These are phyloP conservation scores for Lachnellula subtilissima DNA, from an alignment of 2,329 filamentous ascomycete species.

Conservation along the genomic window DNA sequence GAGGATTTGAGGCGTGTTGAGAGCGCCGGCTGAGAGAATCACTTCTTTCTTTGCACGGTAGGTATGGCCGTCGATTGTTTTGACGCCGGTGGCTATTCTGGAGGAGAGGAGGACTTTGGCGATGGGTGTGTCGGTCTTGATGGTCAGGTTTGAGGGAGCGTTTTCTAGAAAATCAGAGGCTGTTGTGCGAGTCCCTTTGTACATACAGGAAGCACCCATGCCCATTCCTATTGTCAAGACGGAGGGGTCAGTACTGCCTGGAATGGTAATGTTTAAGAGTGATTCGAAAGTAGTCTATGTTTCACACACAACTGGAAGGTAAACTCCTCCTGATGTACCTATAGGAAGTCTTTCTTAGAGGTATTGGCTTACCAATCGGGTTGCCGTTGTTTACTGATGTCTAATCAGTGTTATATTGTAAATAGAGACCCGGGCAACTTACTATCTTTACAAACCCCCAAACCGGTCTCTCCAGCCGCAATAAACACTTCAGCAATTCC, in stretches of 20 bases:
- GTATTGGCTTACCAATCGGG: slow-evolving; percentile 36
- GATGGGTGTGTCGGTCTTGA: slow-evolving; percentile 46
- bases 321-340: no score
- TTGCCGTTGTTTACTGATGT: slow-evolving; percentile 54
- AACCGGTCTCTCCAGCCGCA: slow-evolving; percentile 44
- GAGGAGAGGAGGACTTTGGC: slow-evolving; percentile 43
- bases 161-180: slow-evolving; percentile 44
- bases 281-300: not conserved
- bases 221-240: slow-evolving; percentile 40
- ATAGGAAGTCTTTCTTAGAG: not conserved
- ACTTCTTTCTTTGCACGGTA: slow-evolving; percentile 36
- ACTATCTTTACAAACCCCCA: slow-evolving; percentile 38
- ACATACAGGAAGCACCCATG: slow-evolving; percentile 44
- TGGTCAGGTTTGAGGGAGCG: slow-evolving; percentile 46
- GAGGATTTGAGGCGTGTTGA: slow-evolving; percentile 43
- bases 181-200: slow-evolving; percentile 45
- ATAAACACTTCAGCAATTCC: slow-evolving; percentile 43
- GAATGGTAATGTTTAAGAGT: not conserved
- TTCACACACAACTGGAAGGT: no score
- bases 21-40: slow-evolving; percentile 43
- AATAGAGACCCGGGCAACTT: not conserved
- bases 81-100: slow-evolving; percentile 42
- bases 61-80: slow-evolving; percentile 35
- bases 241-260: not conserved
- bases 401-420: not conserved